Conservation (phyloP, 805 yeast species). For the Monosporozyma aquatica region DNA sequence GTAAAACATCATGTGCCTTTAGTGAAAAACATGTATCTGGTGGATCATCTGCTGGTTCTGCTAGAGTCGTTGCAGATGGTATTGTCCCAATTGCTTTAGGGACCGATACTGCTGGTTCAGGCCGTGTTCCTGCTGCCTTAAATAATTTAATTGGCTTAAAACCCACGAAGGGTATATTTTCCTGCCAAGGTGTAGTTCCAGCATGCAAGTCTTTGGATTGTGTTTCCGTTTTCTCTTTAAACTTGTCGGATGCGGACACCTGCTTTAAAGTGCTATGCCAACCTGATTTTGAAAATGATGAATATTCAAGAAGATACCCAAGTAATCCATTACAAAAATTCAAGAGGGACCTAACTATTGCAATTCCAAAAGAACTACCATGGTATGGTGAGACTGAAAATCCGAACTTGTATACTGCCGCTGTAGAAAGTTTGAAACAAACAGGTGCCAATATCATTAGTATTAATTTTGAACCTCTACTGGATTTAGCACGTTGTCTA, state of each 20-base stretch:
- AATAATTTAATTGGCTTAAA: constrained; percentile 88
- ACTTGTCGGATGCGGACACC: constrained; percentile 73
- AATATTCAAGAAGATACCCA: constrained; percentile 73
- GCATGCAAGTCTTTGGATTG: constrained; percentile 94
- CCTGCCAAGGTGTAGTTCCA: constrained; percentile 89
- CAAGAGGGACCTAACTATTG: constrained; percentile 54
- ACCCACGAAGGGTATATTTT: constrained; percentile 83
- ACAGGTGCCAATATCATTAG: constrained; percentile 53
- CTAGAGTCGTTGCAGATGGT: constrained; percentile 83
- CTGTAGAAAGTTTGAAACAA: constrained; percentile 45
- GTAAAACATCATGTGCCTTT: constrained; percentile 76
- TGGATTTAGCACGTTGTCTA: constrained; percentile 75
- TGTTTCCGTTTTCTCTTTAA: constrained; percentile 75
- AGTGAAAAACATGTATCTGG: constrained; percentile 75
- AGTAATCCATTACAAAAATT: constrained; percentile 52
- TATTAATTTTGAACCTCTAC: constrained; percentile 64
- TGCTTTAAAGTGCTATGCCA: constrained; percentile 63
- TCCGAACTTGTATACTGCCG: constrained; percentile 53
- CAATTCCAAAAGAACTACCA: constrained; percentile 60
- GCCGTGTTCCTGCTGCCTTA: constrained; percentile 93
- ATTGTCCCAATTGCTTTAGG: constrained; percentile 83
- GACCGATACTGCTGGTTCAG: constrained; percentile 97
- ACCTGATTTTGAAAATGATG: constrained; percentile 60
- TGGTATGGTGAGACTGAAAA: constrained; percentile 83
- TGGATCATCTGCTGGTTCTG: constrained; percentile 96